These are phyloP conservation scores for Schizothecium vesticola DNA, from an alignment of 495 filamentous ascomycete genomes.

Conservation along the genomic window DNA sequence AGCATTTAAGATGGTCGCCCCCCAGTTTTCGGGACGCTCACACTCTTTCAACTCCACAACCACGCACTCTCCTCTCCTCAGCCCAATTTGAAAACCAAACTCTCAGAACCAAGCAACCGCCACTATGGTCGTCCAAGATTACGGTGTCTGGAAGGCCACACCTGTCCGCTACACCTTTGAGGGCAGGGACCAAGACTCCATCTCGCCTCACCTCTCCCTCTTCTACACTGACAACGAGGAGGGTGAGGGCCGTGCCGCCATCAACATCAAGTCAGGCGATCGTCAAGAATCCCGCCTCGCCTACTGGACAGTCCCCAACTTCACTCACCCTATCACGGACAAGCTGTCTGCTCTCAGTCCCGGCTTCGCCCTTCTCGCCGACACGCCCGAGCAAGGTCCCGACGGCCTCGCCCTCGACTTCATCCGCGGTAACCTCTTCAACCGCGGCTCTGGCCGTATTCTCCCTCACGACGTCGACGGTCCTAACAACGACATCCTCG, in stretches of 20 bases:
- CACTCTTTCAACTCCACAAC: neutral
- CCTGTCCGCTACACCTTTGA: constrained; percentile 10
- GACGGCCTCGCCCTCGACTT: constrained; percentile 25
- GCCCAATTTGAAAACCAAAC: neutral
- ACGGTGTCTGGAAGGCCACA: constrained; percentile 24
- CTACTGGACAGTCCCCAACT: constrained; percentile 26
- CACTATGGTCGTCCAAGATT: constrained; percentile 16
- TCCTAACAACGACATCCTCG: constrained; percentile 27
- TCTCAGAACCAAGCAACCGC: neutral
- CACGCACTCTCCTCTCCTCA: neutral
- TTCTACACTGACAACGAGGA: constrained; percentile 14
- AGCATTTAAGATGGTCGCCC: neutral
- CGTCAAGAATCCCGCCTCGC: constrained; percentile 23
- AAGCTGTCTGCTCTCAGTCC: neutral
- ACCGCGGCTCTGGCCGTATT: constrained; percentile 20
- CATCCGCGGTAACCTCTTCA: constrained; percentile 27
- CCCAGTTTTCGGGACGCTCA: neutral
- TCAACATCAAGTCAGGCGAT: constrained; percentile 30
- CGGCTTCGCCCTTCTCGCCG: constrained; percentile 5
- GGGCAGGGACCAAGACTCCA: neutral
- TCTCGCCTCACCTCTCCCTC: constrained; percentile 20
- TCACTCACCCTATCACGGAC: constrained; percentile 16
- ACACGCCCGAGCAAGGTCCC: constrained; percentile 16
- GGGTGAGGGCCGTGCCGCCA: constrained; percentile 20
- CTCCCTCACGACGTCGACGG: constrained; percentile 25